Conservation (phyloP, 805 yeast genomes). For the Ogataea haglerorum region DNA sequence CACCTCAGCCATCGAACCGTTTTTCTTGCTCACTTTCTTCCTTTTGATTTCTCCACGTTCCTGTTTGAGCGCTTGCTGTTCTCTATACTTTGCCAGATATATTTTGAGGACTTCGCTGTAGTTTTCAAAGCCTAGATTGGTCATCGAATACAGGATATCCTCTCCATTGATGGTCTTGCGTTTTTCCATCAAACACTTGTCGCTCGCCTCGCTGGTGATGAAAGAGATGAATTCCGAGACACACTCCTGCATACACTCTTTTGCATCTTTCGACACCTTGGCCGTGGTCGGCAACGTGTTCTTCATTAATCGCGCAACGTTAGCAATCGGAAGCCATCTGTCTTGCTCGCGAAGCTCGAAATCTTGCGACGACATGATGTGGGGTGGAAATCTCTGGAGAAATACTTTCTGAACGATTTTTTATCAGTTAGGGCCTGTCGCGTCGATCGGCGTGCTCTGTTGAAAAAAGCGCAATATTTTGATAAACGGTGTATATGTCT, state of each 20-base stretch:
- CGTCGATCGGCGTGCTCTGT: conserved; percentile 5
- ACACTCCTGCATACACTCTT: conserved; percentile 73
- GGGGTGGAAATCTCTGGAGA: conserved; percentile 6
- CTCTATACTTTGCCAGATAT: conserved; percentile 64
- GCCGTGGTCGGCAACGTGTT: conserved; percentile 68
- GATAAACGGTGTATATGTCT: conserved; percentile 2
- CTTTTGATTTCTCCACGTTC: conserved; percentile 55
- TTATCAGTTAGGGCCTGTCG: background rate
- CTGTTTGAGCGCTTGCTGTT: conserved; percentile 70
- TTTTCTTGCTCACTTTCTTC: conserved; percentile 17
- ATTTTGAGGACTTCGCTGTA: conserved; percentile 67
- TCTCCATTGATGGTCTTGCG: conserved; percentile 71
- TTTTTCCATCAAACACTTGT: conserved; percentile 60
- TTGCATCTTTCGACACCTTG: conserved; percentile 74
- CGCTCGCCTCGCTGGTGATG: conserved; percentile 64
- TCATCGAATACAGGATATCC: conserved; percentile 62
- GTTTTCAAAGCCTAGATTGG: conserved; percentile 63
- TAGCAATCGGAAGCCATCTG: conserved; percentile 60
- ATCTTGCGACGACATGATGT: conserved; percentile 29
- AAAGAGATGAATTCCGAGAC: conserved; percentile 57
- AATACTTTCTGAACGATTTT: conserved; percentile 1
- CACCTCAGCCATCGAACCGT: conserved; percentile 3
- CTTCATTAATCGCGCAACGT: conserved; percentile 75
- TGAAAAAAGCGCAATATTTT: background rate
- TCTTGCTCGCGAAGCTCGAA: conserved; percentile 58